A percentile compares a stretch with the other conserved stretches of the same genome.
phyloP scores from a whole-genome alignment of 345 rosid species.

The Moricandia moricandioides region DNA sequence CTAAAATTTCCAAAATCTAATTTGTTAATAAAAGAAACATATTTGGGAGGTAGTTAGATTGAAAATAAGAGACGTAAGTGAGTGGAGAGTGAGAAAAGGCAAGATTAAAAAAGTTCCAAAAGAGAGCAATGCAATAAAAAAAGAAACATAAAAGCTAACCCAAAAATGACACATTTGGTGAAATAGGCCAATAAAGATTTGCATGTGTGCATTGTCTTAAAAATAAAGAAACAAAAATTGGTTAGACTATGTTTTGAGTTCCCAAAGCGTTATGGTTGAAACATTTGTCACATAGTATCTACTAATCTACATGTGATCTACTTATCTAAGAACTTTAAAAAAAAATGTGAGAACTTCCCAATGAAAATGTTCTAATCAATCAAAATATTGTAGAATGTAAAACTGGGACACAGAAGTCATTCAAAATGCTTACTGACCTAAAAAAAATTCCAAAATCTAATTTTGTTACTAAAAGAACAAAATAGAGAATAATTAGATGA shows the following conservation, averaged over 20 bases:
- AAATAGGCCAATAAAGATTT: slow-evolving; percentile 5
- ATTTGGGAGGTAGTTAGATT: not conserved
- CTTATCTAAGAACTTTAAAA: not conserved
- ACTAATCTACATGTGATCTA: slow-evolving; percentile 4
- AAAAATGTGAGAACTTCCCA: not conserved
- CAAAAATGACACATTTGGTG: slow-evolving; percentile 22
- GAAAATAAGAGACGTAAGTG: not conserved
- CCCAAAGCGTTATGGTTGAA: not conserved
- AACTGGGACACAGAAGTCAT: not conserved
- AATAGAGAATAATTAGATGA: not conserved
- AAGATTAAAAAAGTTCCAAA: slow-evolving; percentile 42
- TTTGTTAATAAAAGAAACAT: not conserved
- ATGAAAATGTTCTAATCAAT: not conserved
- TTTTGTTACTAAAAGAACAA: too few relatives aligned
- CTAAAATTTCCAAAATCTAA: not conserved
- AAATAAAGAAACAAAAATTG: not conserved
- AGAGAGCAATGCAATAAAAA: slow-evolving; percentile 32
- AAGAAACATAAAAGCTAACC: slow-evolving; percentile 27
- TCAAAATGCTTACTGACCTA: not conserved
- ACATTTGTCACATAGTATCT: slow-evolving; percentile 8
- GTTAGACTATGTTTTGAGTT: slow-evolving; percentile 4
- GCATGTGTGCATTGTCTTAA: slow-evolving; percentile 23
- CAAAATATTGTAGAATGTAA: not conserved
- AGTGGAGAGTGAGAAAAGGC: slow-evolving; percentile 31
- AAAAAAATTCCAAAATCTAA: not conserved